phyloP scores from a whole-genome alignment of 352 stramenopile genomes.

The Phytophthora europaea region DNA sequence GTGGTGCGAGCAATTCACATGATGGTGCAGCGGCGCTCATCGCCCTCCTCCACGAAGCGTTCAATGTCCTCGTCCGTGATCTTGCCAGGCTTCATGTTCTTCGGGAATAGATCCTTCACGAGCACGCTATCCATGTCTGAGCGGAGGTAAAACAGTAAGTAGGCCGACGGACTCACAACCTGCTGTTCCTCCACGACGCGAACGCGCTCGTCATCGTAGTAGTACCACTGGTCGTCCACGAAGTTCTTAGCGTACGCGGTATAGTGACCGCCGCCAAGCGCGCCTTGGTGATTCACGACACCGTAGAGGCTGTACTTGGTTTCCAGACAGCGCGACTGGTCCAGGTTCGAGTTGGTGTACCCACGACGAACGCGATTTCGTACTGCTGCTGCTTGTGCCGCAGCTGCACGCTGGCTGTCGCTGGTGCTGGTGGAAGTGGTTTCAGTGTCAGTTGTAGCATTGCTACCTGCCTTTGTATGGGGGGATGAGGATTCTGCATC shows the following conservation, averaged over 20 bases:
- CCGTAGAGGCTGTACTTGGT: conserved; percentile 92
- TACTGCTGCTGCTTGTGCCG: conserved; percentile 45
- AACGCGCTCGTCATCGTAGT: conserved; percentile 91
- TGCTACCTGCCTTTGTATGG: conserved; percentile 20
- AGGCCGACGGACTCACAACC: conserved; percentile 87
- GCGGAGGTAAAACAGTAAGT: conserved; percentile 94
- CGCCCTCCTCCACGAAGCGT: conserved; percentile 85
- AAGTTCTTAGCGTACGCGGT: conserved; percentile 92
- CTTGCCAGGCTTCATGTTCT: conserved; percentile 85
- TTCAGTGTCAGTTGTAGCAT: conserved; percentile 17
- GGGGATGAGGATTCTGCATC: conserved; percentile 21
- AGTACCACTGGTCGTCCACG: conserved; percentile 92
- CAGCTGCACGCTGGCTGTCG: conserved; percentile 37
- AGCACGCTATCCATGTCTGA: conserved; percentile 88
- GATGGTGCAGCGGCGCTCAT: conserved; percentile 84
- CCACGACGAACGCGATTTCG: conserved; percentile 80
- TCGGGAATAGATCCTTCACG: conserved; percentile 88
- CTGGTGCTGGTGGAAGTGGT: conserved; percentile 19
- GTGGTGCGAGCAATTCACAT: conserved; percentile 65
- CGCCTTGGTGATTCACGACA: conserved; percentile 91
- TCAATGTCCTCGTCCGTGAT: conserved; percentile 93
- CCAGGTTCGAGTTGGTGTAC: conserved; percentile 92
- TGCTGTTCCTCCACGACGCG: conserved; percentile 89
- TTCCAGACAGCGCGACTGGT: conserved; percentile 87
- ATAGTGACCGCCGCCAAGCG: conserved; percentile 89